A percentile compares a stretch with the other conserved stretches of the same genome.
Conservation (phyloP, 495 filamentous ascomycete genomes). For the Penicillium robsamsonii region DNA sequence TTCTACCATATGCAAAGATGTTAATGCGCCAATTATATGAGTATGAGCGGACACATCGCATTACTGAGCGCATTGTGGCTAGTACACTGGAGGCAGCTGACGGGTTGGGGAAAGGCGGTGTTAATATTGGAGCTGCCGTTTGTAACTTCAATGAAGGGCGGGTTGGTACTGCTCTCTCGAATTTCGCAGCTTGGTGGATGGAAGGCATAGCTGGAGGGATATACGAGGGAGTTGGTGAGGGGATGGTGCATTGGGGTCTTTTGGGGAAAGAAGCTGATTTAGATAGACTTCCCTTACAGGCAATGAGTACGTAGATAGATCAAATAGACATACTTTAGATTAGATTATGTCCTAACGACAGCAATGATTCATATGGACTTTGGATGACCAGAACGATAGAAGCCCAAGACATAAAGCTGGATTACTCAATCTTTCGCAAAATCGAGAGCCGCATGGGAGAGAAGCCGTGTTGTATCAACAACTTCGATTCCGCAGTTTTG, state of each 20-base stretch:
- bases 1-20: slow-evolving; percentile 58
- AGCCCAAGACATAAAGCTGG: background rate
- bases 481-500: slow-evolving; percentile 9
- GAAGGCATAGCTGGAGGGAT: slow-evolving; percentile 60
- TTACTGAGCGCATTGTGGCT: slow-evolving; percentile 54
- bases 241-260: slow-evolving; percentile 50
- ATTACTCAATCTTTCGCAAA: slow-evolving; percentile 3
- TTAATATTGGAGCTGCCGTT: slow-evolving; percentile 49
- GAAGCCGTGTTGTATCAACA: slow-evolving; percentile 11
- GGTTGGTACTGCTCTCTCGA: slow-evolving; percentile 50
- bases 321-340: slow-evolving; percentile 16
- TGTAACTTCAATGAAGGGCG: slow-evolving; percentile 56
- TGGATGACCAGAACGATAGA: background rate
- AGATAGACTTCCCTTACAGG: slow-evolving; percentile 15
- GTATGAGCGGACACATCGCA: slow-evolving; percentile 63
- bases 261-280: slow-evolving; percentile 29
- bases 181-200: slow-evolving; percentile 54
- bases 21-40: slow-evolving; percentile 51
- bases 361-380: background rate
- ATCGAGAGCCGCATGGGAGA: slow-evolving; percentile 10
- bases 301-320: slow-evolving; percentile 1
- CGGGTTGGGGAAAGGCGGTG: slow-evolving; percentile 48
- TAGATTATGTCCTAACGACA: background rate
- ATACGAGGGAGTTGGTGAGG: slow-evolving; percentile 63
- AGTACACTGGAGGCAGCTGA: slow-evolving; percentile 51